phyloP scores from a whole-genome alignment of 2,329 filamentous ascomycete species.

The Sporothrix inflata region DNA sequence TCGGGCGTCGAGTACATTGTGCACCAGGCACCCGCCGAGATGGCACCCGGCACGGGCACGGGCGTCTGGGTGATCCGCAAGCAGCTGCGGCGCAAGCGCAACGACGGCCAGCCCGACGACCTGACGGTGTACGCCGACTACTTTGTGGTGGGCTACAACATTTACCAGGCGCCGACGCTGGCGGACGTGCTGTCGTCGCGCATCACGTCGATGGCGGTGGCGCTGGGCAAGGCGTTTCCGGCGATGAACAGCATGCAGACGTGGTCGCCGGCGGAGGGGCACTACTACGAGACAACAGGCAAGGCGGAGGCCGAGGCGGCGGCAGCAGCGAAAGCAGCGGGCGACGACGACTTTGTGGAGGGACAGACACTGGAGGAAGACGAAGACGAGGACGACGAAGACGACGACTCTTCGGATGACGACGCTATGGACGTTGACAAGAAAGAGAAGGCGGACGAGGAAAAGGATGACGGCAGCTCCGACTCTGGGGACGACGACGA shows the following conservation, averaged over 20 bases:
- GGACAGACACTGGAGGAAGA: conserved; percentile 18
- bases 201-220: conserved; percentile 59
- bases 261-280: conserved; percentile 59
- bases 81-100: conserved; percentile 63
- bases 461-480: conserved; percentile 30
- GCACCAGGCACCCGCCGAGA: conserved; percentile 66
- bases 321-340: background rate
- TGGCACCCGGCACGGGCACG: conserved; percentile 61
- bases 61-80: conserved; percentile 73
- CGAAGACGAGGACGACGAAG: conserved; percentile 26
- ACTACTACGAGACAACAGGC: conserved; percentile 52
- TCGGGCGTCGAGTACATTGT: conserved; percentile 69
- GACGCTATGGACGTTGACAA: conserved; percentile 13
- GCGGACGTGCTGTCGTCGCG: conserved; percentile 62
- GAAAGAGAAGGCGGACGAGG: background rate
- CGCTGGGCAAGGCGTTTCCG: conserved; percentile 57
- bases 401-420: conserved; percentile 20
- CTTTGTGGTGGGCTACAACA: conserved; percentile 67
- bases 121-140: conserved; percentile 63
- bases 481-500: conserved; percentile 37
- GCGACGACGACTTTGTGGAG: background rate
- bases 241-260: conserved; percentile 54
- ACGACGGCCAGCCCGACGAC: conserved; percentile 51
- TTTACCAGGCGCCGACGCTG: conserved; percentile 67
- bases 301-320: background rate